phyloP scores from a whole-genome alignment of 1,284 basidiomycete genomes.

The Laetiporus sulphureus region DNA sequence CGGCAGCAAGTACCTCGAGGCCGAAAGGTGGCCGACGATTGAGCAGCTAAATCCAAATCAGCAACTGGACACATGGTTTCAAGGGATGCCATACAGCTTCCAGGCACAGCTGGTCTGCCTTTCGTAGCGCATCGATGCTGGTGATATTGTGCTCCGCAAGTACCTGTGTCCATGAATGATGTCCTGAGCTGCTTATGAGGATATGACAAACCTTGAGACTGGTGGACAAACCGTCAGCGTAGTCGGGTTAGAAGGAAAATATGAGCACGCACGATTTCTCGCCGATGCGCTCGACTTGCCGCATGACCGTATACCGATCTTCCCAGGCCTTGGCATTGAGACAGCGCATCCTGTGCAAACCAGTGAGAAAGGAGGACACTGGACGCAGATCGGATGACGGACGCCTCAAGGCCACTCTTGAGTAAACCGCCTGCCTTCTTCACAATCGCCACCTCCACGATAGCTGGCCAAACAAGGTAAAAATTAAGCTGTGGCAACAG shows the following conservation, averaged over 20 bases:
- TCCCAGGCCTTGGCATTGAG: slow-evolving; percentile 81
- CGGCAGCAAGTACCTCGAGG: slow-evolving; percentile 51
- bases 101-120: slow-evolving; percentile 49
- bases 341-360: slow-evolving; percentile 51
- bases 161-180: slow-evolving; percentile 47
- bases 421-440: slow-evolving; percentile 55
- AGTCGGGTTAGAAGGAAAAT: neutral
- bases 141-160: slow-evolving; percentile 67
- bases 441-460: slow-evolving; percentile 65
- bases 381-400: slow-evolving; percentile 16
- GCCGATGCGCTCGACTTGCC: slow-evolving; percentile 76
- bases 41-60: slow-evolving; percentile 44
- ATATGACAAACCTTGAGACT: slow-evolving; percentile 55
- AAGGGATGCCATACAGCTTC: slow-evolving; percentile 60
- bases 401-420: slow-evolving; percentile 70
- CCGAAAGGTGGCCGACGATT: slow-evolving; percentile 73
- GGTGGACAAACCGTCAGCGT: neutral
- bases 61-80: too few species aligned
- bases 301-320: slow-evolving; percentile 69
- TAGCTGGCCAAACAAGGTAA: slow-evolving; percentile 34
- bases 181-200: too few species aligned
- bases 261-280: slow-evolving; percentile 68
- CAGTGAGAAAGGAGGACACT: neutral
- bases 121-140: slow-evolving; percentile 49
- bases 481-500: neutral